Conservation (phyloP, 2,329 filamentous ascomycete species). For the Arthroderma sp. region DNA sequence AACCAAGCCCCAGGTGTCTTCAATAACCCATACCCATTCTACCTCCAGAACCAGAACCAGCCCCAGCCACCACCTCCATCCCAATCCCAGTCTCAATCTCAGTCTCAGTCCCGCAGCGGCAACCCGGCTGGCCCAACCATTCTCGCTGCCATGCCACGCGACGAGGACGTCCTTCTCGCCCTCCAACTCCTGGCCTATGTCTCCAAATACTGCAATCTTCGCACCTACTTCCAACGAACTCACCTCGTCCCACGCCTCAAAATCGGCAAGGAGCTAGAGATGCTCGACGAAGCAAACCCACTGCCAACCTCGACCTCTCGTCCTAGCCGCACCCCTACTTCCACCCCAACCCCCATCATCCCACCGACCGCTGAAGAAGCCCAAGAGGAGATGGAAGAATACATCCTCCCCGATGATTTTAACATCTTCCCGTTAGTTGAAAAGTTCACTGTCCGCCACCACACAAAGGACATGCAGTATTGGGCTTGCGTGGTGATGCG, state of each 20-base stretch:
- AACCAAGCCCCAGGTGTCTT: slow-evolving; percentile 60
- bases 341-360: background rate
- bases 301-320: slow-evolving; percentile 16
- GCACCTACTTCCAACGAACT: slow-evolving; percentile 88
- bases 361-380: slow-evolving; percentile 20
- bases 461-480: slow-evolving; percentile 97
- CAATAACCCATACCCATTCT: slow-evolving; percentile 61
- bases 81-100: background rate
- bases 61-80: background rate
- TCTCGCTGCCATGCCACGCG: slow-evolving; percentile 81
- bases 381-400: slow-evolving; percentile 65
- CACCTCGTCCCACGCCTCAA: slow-evolving; percentile 86
- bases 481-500: slow-evolving; percentile 99
- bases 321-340: background rate
- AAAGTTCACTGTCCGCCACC: slow-evolving; percentile 92
- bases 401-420: slow-evolving; percentile 82
- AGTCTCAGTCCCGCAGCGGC: slow-evolving; percentile 27
- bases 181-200: slow-evolving; percentile 93
- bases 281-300: slow-evolving; percentile 59
- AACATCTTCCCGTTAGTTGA: slow-evolving; percentile 98
- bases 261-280: slow-evolving; percentile 71
- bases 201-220: slow-evolving; percentile 94
- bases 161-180: slow-evolving; percentile 97
- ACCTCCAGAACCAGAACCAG: slow-evolving; percentile 50
- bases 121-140: slow-evolving; percentile 54